Evolutionary conservation across 129 eudicot species (phyloP).

Genomic region (Tagetes erecta): DNA sequence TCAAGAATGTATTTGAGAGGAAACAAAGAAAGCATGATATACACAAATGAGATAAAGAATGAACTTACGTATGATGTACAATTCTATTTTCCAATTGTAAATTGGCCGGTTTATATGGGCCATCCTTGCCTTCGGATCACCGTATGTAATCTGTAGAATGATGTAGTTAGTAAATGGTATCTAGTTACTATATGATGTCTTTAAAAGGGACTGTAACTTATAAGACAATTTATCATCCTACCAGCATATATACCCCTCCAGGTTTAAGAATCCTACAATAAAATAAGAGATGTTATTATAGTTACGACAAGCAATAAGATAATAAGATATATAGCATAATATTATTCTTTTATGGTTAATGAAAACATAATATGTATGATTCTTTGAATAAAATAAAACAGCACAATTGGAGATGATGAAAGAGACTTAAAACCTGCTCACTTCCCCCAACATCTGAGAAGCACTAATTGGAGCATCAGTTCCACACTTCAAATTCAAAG

Average conservation of each 20-base stretch:
- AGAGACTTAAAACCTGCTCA: constrained; percentile 72
- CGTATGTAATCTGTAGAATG: constrained; percentile 82
- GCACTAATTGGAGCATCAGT: constrained; percentile 78
- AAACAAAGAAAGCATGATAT: background rate
- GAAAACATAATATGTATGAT: background rate
- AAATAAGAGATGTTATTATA: constrained; percentile 14
- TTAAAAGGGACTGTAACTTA: constrained; percentile 11
- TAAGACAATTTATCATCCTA: constrained; percentile 34
- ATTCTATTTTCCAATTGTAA: constrained; percentile 80
- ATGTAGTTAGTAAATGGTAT: constrained; percentile 5
- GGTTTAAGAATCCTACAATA: constrained; percentile 89
- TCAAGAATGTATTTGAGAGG: background rate
- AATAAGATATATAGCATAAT: background rate
- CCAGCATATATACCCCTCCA: constrained; percentile 96
- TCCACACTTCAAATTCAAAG: constrained; percentile 72
- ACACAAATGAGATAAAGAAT: background rate
- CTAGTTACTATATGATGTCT: constrained; percentile 10
- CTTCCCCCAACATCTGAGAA: constrained; percentile 97
- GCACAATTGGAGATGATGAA: background rate
- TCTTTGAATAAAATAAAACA: background rate
- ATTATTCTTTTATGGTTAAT: background rate
- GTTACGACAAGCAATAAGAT: constrained; percentile 7
- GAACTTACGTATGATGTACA: constrained; percentile 80
- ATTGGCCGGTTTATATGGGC: constrained; percentile 62
- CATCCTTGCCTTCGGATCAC: constrained; percentile 85